These are phyloP conservation scores for Gynandropsis gynandra DNA, from an alignment of 345 rosid species.

Conservation along the genomic window DNA sequence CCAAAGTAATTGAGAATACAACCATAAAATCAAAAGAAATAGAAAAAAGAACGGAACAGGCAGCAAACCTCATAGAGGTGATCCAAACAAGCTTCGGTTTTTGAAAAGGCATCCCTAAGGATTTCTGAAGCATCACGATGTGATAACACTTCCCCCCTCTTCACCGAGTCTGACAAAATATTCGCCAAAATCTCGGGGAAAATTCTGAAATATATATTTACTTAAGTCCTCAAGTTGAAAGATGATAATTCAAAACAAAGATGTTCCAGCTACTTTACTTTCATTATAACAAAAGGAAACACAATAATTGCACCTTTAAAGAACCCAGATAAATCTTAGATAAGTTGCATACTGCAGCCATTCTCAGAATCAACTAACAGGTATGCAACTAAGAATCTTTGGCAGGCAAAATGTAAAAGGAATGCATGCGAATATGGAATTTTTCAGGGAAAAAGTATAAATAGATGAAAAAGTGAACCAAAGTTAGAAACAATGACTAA, in stretches of 20 bases:
- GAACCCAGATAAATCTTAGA: too few relatives aligned
- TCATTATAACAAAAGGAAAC: too few relatives aligned
- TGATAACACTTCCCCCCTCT: conserved; percentile 61
- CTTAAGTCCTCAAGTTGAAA: conserved; percentile 2
- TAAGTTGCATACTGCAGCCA: neutral
- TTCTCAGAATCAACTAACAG: conserved; percentile 8
- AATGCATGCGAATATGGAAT: neutral
- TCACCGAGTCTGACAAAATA: conserved; percentile 60
- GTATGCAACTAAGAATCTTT: neutral
- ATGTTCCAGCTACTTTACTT: conserved; percentile 9
- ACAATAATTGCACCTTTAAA: too few relatives aligned
- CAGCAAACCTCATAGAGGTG: conserved; percentile 73
- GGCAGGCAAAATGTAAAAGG: conserved; percentile 3
- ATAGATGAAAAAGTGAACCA: neutral
- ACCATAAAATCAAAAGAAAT: conserved; percentile 16
- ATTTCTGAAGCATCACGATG: conserved; percentile 75
- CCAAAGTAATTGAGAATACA: conserved; percentile 13
- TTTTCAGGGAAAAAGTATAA: neutral
- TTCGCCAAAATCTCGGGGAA: conserved; percentile 68
- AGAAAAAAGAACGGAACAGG: conserved; percentile 6
- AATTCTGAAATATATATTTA: conserved; percentile 41
- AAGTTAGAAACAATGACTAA: conserved; percentile 35
- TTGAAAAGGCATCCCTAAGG: conserved; percentile 64
- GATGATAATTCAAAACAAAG: conserved; percentile 19
- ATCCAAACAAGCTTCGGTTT: conserved; percentile 78